Conservation (phyloP, 257 asterid species). For the Henckelia pumila region DNA sequence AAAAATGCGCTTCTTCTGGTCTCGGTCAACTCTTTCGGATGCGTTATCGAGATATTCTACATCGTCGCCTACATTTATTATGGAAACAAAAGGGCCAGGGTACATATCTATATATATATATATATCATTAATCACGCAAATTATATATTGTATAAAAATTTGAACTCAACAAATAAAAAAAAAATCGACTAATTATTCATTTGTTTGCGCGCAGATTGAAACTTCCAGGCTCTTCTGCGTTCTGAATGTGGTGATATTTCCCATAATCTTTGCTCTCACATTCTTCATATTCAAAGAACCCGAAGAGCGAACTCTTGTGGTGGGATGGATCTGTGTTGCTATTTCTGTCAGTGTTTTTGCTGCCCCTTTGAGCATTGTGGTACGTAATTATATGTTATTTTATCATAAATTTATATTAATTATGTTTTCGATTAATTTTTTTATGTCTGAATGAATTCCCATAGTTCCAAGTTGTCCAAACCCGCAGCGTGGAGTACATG, state of each 20-base stretch:
- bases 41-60: conserved; percentile 45
- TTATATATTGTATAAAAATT: neutral
- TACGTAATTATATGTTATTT: conserved; percentile 18
- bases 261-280: conserved; percentile 36
- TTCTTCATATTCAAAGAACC: conserved; percentile 34
- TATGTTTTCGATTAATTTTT: neutral
- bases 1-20: conserved; percentile 40
- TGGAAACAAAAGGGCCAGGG: conserved; percentile 51
- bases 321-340: conserved; percentile 65
- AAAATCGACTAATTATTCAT: neutral
- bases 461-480: conserved; percentile 71
- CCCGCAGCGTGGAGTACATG: conserved; percentile 83
- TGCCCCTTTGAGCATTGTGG: conserved; percentile 58
- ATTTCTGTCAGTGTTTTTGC: conserved; percentile 51
- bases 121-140: neutral
- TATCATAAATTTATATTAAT: neutral
- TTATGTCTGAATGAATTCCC: neutral
- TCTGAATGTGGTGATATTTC: conserved; percentile 40
- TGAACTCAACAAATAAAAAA: too few relatives aligned
- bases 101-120: too few relatives aligned
- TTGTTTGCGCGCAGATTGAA: conserved; percentile 30
- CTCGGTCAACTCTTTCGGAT: conserved; percentile 52
- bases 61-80: conserved; percentile 38
- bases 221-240: conserved; percentile 38
- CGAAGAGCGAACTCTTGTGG: conserved; percentile 33